Evolutionary conservation across 805 yeast genomes (phyloP).

Genomic region (Lipomyces kockii): DNA sequence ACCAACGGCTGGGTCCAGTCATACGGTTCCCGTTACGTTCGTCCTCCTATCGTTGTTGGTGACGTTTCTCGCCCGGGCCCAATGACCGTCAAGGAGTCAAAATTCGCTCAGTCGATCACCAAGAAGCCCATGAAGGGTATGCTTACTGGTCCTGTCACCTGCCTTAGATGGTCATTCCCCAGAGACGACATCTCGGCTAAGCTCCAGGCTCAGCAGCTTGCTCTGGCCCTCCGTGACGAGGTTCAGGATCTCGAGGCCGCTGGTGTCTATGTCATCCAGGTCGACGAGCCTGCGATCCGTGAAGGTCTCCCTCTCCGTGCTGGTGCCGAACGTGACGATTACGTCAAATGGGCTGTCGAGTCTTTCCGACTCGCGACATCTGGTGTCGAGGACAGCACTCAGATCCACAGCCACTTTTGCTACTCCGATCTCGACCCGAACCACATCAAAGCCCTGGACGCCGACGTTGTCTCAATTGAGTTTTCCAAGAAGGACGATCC

Average conservation of each 20-base stretch:
- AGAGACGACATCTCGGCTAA: conserved; percentile 95
- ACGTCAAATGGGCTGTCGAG: conserved; percentile 98
- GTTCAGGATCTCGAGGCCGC: conserved; percentile 98
- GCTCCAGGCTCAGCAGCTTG: conserved; percentile 94
- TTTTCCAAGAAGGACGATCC: conserved; percentile 99
- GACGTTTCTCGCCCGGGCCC: conserved; percentile 98
- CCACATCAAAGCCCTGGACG: conserved; percentile 99
- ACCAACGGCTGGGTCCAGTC: conserved; percentile 99
- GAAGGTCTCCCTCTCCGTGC: conserved; percentile 99
- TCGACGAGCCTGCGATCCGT: conserved; percentile 99
- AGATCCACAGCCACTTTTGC: conserved; percentile 99
- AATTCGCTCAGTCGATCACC: conserved; percentile 97
- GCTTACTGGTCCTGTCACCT: conserved; percentile 99
- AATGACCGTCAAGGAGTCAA: conserved; percentile 99
- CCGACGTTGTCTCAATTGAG: conserved; percentile 98
- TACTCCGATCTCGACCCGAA: conserved; percentile 99
- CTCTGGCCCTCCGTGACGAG: conserved; percentile 97
- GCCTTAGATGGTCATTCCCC: conserved; percentile 99
- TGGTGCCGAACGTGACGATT: conserved; percentile 94
- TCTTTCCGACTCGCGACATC: conserved; percentile 99
- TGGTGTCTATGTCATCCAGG: conserved; percentile 97
- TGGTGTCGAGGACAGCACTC: conserved; percentile 93
- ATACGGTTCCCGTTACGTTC: conserved; percentile 99
- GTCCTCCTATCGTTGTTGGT: conserved; percentile 99
- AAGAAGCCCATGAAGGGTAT: conserved; percentile 98